Evolutionary conservation across 768 basidiomycete species (phyloP), one percentile per base, ranked within the genome.

Genomic region (Phylloporus arenicola): DNA sequence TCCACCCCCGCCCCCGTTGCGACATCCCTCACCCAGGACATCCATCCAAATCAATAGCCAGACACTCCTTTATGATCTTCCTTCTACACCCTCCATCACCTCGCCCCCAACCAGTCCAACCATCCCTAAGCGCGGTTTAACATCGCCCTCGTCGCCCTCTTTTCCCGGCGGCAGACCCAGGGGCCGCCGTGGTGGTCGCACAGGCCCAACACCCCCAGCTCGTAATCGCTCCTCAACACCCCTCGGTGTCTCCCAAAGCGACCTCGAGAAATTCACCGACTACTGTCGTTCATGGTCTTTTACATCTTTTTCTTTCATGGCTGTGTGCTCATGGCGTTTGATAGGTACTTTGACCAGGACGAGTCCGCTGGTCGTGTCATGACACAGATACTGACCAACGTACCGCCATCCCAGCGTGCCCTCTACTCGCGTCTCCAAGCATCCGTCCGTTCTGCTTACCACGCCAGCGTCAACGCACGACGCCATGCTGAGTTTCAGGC

Each of bases 361-460:
- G 83, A 88, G 59, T 76, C 81, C 57, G 78, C 90, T 17, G 86
- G 88, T 24, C 81, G 81, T 43, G 72, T 78, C 53, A 92, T 95
- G 83, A 86, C 88, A 13, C 84, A 89, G 56, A 90, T 83, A 4
- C 73, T 95, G 41, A 78, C 88, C 40, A 84, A 83, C 30, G 76
- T 92, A 4, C 86, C 86, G 7, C 80, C 90, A 2, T 83, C 88
- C 1, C 91, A 94, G 57, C 84, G 88, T 50, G 89, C 92, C 9
- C 85, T 88, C 1, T 95, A 86, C 65, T 86, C 89, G 19, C 83
- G 88, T 51, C 68, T 94, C 17, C 92, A 95, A 65, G 86, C 91
- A 1, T 87, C 87, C 17, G 84, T 93, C 24, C 83, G 92, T 38
- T 83, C 90, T 35, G 83, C 84, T 40, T 93, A 85, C 61, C 92